Conservation (phyloP, 2,329 filamentous ascomycete species). For the Calonectria hongkongensis region DNA sequence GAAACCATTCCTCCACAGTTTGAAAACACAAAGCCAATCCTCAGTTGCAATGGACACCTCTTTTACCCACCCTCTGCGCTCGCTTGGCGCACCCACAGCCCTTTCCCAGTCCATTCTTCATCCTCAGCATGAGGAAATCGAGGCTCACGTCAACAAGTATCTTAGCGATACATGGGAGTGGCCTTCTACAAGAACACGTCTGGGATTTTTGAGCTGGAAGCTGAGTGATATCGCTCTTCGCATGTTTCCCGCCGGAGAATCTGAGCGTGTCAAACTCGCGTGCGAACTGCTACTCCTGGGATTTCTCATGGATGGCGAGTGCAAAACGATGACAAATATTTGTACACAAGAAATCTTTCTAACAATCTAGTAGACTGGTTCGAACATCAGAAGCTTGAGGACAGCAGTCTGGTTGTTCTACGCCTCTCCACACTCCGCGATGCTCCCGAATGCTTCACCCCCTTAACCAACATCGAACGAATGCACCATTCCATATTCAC, state of each 20-base stretch:
- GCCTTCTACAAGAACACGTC: constrained; percentile 29
- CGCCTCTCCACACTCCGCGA: constrained; percentile 36
- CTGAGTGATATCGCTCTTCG: constrained; percentile 34
- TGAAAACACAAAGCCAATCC: not conserved
- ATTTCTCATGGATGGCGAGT: constrained; percentile 39
- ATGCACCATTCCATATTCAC: constrained; percentile 41
- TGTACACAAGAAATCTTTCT: not conserved
- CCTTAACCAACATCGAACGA: constrained; percentile 38
- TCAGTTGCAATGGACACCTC: constrained; percentile 9
- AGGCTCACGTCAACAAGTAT: constrained; percentile 29
- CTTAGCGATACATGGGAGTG: constrained; percentile 37
- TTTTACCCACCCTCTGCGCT: constrained; percentile 30
- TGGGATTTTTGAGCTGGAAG: constrained; percentile 41
- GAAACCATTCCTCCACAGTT: not conserved
- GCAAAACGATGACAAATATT: not conserved
- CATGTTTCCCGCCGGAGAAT: constrained; percentile 38
- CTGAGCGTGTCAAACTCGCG: constrained; percentile 33
- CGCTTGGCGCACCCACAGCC: constrained; percentile 30
- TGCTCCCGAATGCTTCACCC: constrained; percentile 34
- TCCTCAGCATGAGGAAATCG: constrained; percentile 35
- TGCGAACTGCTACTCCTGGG: constrained; percentile 39
- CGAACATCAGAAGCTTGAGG: constrained; percentile 35
- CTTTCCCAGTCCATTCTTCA: constrained; percentile 37
- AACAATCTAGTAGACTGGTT: constrained; percentile 35
- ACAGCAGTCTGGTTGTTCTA: constrained; percentile 25